phyloP scores from a whole-genome alignment of 2,329 filamentous ascomycete species.

The Aspergillus pseudoterreus region DNA sequence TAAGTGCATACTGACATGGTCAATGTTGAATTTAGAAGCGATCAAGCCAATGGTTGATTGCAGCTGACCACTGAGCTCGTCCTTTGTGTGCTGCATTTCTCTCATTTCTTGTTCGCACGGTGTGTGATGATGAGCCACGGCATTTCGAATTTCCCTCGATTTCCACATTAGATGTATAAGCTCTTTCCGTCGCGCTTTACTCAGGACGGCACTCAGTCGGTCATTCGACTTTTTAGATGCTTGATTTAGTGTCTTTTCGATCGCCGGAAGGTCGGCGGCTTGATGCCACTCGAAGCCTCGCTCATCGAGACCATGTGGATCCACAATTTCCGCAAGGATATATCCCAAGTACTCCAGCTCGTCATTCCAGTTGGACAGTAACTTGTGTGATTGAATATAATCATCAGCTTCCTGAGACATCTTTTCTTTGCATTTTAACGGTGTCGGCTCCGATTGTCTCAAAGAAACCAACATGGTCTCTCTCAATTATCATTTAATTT shows the following conservation, averaged over 20 bases:
- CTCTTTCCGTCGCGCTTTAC: neutral
- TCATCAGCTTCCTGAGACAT: neutral
- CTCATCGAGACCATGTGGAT: slow-evolving; percentile 4
- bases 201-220: neutral
- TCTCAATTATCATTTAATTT: too few species aligned
- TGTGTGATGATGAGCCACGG: slow-evolving; percentile 3
- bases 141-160: slow-evolving; percentile 7
- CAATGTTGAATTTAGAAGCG: neutral
- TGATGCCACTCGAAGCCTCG: slow-evolving; percentile 6
- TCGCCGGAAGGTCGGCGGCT: slow-evolving; percentile 7
- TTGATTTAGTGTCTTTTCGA: slow-evolving; percentile 1
- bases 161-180: neutral
- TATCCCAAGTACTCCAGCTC: slow-evolving; percentile 9
- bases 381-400: neutral
- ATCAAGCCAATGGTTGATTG: neutral
- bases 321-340: slow-evolving; percentile 7
- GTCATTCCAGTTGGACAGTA: slow-evolving; percentile 3
- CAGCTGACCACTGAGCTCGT: neutral
- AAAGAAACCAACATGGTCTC: neutral
- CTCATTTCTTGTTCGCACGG: neutral
- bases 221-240: neutral
- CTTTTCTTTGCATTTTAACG: neutral
- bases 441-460: neutral
- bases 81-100: neutral
- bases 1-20: neutral